Conservation (phyloP, 2,329 filamentous ascomycete genomes). For the Xylaria arbuscula region DNA sequence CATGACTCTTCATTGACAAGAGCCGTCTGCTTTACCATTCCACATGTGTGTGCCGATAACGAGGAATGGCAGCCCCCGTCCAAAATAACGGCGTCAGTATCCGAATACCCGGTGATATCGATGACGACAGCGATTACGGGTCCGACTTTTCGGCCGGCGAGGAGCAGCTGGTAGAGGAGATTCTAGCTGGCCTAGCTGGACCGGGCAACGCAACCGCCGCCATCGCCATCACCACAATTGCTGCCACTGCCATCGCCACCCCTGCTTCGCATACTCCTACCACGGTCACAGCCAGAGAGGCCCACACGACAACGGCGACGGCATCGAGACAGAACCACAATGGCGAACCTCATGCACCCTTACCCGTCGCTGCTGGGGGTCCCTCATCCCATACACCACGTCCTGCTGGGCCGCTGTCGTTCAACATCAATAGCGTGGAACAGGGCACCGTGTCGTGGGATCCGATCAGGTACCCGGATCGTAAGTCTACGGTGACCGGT, state of each 20-base stretch:
- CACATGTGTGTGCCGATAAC: not conserved
- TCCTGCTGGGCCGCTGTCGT: not conserved
- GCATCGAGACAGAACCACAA: not conserved
- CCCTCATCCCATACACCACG: not conserved
- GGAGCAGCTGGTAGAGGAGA: conserved; percentile 46
- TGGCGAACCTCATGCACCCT: not conserved
- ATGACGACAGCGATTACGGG: conserved; percentile 49
- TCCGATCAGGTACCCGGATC: conserved; percentile 61
- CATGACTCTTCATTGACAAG: conserved; percentile 12
- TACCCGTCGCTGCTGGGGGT: not conserved
- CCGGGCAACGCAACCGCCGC: not conserved
- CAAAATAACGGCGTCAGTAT: not conserved
- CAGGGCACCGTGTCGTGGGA: conserved; percentile 35
- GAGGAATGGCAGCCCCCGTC: conserved; percentile 29
- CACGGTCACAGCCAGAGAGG: not conserved
- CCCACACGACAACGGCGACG: not conserved
- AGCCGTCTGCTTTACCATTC: not conserved
- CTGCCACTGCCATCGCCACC: not conserved
- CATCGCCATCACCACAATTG: not conserved
- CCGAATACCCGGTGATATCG: conserved; percentile 16
- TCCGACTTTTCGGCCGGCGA: conserved; percentile 51
- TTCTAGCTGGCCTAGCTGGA: conserved; percentile 41
- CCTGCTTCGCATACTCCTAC: not conserved
- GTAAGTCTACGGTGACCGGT: conserved; percentile 54
- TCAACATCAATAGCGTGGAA: not conserved